Evolutionary conservation across 2,329 filamentous ascomycete genomes (phyloP).

Genomic region (Sarocladium kiliense): DNA sequence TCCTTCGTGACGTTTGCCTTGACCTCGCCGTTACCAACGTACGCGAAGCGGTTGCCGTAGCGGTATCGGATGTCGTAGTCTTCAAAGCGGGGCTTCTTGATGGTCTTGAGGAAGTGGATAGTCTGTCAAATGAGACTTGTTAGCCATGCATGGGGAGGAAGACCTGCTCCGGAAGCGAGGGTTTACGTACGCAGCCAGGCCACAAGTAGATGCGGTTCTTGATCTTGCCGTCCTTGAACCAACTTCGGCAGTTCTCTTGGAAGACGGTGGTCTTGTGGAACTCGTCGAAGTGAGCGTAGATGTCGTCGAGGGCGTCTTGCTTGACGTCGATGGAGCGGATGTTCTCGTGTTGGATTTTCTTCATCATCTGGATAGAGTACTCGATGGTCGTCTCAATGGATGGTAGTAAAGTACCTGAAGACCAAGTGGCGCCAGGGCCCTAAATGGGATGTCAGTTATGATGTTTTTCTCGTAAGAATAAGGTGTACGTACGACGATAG

Average conservation of each 20-base stretch:
- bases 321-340: slow-evolving; percentile 29
- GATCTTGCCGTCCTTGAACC: slow-evolving; percentile 29
- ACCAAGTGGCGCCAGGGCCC: slow-evolving; percentile 36
- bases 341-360: slow-evolving; percentile 30
- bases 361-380: slow-evolving; percentile 32
- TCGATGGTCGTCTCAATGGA: slow-evolving; percentile 38
- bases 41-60: slow-evolving; percentile 31
- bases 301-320: slow-evolving; percentile 27
- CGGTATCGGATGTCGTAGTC: slow-evolving; percentile 27
- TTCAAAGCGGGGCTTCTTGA: slow-evolving; percentile 28
- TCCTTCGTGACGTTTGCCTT: slow-evolving; percentile 35
- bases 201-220: slow-evolving; percentile 28
- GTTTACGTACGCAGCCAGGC: slow-evolving; percentile 27
- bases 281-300: slow-evolving; percentile 26
- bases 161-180: too few relatives aligned
- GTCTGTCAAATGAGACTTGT: slow-evolving; percentile 16
- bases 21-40: slow-evolving; percentile 36
- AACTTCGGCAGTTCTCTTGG: slow-evolving; percentile 25
- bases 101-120: slow-evolving; percentile 30
- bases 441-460: slow-evolving; percentile 3
- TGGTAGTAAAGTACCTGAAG: slow-evolving; percentile 35
- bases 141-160: not conserved
- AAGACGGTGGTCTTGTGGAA: slow-evolving; percentile 29
- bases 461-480: not conserved
- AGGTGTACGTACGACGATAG: slow-evolving; percentile 20